Base-by-base conservation (phyloP, 2,329 filamentous ascomycete genomes). In the Trichoderma sp. region DNA sequence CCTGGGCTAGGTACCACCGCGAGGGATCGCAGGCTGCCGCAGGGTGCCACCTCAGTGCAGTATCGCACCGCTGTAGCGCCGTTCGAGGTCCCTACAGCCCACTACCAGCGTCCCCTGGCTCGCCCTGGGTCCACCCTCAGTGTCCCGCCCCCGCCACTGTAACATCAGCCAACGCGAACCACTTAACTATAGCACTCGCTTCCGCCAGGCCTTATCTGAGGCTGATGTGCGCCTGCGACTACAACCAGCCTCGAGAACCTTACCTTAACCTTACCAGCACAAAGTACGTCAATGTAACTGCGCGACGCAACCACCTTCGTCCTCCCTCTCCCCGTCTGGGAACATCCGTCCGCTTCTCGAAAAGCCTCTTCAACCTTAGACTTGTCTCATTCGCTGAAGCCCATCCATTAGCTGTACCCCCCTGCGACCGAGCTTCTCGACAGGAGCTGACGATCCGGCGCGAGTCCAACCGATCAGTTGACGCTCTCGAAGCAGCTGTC, bases 81-180 rank as follows among this genome's bases (percentile, higher is more conserved):
- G 17, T 24, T 30, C 14, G 12, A 47, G 60, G 43, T 39, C 26
- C 50, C 19, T 63, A 51, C 57, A 54, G 50, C 60, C 60, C 60
- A 63, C 60, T 47, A 26, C 43, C 45, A 39, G 48, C 10, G 34
- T 39, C 26, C 60, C 60, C 60, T 63, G 60, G 59, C 59, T 55
- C 43, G 41, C n/a, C 39, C 10, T 21, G 28, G 55, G 48, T 45
- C 62, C 54, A 51, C 66, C 68, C 21, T 24, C 68, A 67, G 57
- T 71, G 71, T 72, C 71, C 72, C 72, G 71, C 71, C 72, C 72
- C 72, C 72, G 70, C 72, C 71, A 73, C 72, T 66, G 64, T 67
- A 65, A 56, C 56, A 51, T 63, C 60, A 63, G 60, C 50, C 60
- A 55, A 55, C 60, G 54, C 60, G 60, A 63, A 47, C 48, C 60